Conservation (phyloP, 129 eudicot genomes). For the Tagetes erecta region DNA sequence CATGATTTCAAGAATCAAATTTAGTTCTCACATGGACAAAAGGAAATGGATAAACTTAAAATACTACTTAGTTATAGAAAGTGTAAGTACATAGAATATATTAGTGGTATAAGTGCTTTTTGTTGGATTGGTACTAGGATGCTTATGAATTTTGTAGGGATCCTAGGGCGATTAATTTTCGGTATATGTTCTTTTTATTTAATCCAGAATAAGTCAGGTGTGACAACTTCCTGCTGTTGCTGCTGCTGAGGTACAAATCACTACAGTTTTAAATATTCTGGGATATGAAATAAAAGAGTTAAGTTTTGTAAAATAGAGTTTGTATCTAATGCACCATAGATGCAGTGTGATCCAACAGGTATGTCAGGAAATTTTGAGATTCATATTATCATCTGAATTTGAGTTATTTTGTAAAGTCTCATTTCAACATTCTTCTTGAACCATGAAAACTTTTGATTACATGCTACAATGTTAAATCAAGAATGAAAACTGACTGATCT, state of each 20-base stretch:
- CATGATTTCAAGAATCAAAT: constrained; percentile 17
- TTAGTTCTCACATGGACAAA: constrained; percentile 27
- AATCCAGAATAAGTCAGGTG: constrained; percentile 4
- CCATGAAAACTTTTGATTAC: neutral
- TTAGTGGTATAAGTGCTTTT: constrained; percentile 25
- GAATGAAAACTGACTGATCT: constrained; percentile 21
- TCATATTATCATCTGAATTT: neutral
- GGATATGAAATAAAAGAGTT: neutral
- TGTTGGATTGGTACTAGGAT: constrained; percentile 8
- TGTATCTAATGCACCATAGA: neutral
- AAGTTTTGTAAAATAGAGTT: neutral
- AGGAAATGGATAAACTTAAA: constrained; percentile 19
- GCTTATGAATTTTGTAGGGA: constrained; percentile 38
- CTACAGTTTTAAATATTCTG: constrained; percentile 3
- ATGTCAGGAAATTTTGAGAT: constrained; percentile 14
- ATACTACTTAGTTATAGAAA: constrained; percentile 29
- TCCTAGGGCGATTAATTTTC: constrained; percentile 9
- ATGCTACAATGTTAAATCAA: constrained; percentile 16
- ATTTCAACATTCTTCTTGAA: constrained; percentile 7
- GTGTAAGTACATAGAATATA: constrained; percentile 28
- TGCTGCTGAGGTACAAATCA: constrained; percentile 20
- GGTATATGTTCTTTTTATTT: neutral
- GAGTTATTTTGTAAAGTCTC: neutral
- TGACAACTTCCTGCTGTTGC: constrained; percentile 9
- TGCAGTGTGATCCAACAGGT: constrained; percentile 9